Base-by-base conservation (phyloP, 176 grass and related monocot species). In the Melocanna baccifera region DNA sequence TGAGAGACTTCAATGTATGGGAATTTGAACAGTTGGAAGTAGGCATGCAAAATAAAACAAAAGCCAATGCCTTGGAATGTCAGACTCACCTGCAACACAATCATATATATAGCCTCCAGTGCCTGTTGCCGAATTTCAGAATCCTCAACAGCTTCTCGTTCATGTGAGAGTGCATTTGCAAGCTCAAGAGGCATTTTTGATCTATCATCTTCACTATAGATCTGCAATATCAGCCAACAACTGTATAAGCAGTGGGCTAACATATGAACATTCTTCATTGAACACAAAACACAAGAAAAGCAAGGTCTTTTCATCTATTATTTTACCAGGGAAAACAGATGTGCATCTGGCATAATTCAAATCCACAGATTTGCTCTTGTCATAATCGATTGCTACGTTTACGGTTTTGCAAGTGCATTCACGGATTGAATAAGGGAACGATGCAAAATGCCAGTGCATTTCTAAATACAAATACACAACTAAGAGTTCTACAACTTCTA, bases 81-180 rank as follows among this genome's bases (percentile, higher is more conserved):
- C 30, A 79, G 46, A 59, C 62, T 80, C 26, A 95, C 96, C 91
- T 95, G 96, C 80, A 98, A 86, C 50, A 92, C 82, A 1, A 98
- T 98, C 91, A 98, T 92, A 83, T 98, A 98, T 82, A 95, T 85
- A 89, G 96, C 93, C 84, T 98, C 96, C 41, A 98, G 63, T 32
- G 89, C 86, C 66, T 85, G 85, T 87, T 98, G 87, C 25, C 93
- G 90, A 90, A 95, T 98, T 88, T 95, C 91, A 51, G 92, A 88
- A 90, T 98, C 93, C 57, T 93, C 91, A 70, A 87, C 91, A 76
- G 80, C 75, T 88, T 98, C 96, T 62, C 96, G 83, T 73, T 95
- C 96, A 81, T 93, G 92, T 67, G 96, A 98, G 81, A 98, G 93
- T 75, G 80, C 87, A 86, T 84, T 95, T 62, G 76, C 83, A 67